These are phyloP conservation scores for Poteriospumella lacustris DNA, from an alignment of 108 stramenopile genomes.

Conservation along the genomic window DNA sequence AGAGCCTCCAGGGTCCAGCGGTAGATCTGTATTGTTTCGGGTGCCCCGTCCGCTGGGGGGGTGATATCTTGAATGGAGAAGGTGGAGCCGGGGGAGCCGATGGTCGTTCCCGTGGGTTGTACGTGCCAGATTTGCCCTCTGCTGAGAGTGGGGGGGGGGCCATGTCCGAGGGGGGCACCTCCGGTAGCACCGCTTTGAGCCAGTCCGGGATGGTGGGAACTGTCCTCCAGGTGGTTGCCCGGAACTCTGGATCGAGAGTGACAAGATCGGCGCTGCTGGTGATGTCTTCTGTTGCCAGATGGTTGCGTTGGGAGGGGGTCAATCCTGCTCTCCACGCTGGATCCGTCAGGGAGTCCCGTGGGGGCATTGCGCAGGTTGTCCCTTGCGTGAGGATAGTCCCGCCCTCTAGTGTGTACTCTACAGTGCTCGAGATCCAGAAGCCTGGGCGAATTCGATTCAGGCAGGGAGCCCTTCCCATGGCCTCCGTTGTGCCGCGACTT, in stretches of 20 bases:
- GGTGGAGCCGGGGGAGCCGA: background rate
- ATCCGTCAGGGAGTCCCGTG: background rate
- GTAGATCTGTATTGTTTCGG: background rate
- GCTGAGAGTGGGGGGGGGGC: background rate
- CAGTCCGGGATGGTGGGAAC: background rate
- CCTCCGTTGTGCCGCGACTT: background rate
- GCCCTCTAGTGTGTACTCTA: background rate
- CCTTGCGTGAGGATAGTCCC: background rate
- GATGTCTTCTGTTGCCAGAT: background rate
- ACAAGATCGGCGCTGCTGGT: background rate
- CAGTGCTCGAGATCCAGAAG: background rate
- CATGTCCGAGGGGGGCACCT: background rate
- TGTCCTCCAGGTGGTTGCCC: background rate
- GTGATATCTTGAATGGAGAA: background rate
- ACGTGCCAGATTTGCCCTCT: slow-evolving; percentile 2
- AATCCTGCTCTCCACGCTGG: background rate
- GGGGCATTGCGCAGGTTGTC: background rate
- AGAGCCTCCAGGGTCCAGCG: background rate
- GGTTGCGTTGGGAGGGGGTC: background rate
- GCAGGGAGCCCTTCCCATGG: background rate
- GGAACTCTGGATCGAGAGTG: background rate
- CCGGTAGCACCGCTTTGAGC: background rate
- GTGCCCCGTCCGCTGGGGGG: background rate
- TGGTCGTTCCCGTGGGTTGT: background rate
- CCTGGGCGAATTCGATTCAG: background rate